Conservation (phyloP, 306 rosid genomes). For the Prunus salicina region DNA sequence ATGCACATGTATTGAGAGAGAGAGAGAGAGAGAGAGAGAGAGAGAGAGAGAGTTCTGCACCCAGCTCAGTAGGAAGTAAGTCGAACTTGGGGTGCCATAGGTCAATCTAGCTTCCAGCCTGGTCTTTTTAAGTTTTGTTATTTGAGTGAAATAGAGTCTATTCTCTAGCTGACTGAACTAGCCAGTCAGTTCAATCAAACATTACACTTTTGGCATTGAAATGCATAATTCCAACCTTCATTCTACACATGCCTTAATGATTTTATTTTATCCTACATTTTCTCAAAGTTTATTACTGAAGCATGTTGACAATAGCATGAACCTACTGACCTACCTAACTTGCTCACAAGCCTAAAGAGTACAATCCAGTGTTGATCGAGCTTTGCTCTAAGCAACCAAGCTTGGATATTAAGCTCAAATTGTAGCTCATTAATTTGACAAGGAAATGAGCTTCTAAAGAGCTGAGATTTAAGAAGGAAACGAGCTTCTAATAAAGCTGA, state of each 20-base stretch:
- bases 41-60: background rate
- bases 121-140: background rate
- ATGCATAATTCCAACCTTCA: background rate
- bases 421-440: background rate
- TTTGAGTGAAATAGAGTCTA: background rate
- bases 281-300: background rate
- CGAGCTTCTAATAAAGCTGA: slow-evolving; percentile 7
- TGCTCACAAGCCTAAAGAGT: slow-evolving; percentile 7
- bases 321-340: slow-evolving; percentile 13
- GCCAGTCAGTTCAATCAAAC: background rate
- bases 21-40: background rate
- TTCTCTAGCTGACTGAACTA: background rate
- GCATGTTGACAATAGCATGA: slow-evolving; percentile 4
- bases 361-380: slow-evolving; percentile 23
- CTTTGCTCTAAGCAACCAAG: slow-evolving; percentile 19
- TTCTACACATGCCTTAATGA: background rate
- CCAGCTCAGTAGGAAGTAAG: background rate
- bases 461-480: background rate
- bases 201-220: background rate
- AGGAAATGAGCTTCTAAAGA: background rate
- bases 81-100: background rate
- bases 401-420: slow-evolving; percentile 17
- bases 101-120: background rate
- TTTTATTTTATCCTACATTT: slow-evolving; percentile 2
- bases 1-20: background rate